A percentile compares a stretch with the other conserved stretches of the same genome.
Conservation (phyloP, 371 early-diverging fungal genomes). For the Apophysomyces variabilis region DNA sequence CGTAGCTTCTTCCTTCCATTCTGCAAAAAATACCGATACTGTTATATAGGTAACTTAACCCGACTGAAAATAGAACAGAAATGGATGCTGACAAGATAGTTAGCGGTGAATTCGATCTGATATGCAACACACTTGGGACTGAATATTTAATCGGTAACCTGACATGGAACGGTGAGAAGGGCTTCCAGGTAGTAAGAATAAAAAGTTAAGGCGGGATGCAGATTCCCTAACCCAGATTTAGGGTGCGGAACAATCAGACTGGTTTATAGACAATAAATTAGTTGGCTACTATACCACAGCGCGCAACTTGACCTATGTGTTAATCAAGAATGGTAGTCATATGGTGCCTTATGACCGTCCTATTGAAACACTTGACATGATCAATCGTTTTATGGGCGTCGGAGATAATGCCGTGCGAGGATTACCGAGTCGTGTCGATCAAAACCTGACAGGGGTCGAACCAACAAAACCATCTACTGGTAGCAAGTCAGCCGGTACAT, state of each 20-base stretch:
- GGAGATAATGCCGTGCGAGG: constrained; percentile 43
- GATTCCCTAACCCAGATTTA: constrained; percentile 14
- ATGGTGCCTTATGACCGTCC: constrained; percentile 86
- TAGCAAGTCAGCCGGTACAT: neutral
- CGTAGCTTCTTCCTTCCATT: constrained; percentile 55
- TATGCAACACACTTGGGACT: constrained; percentile 81
- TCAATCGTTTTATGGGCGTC: constrained; percentile 75
- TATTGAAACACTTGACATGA: constrained; percentile 68
- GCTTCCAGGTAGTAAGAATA: constrained; percentile 59
- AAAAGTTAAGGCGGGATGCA: neutral
- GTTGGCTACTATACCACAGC: constrained; percentile 63
- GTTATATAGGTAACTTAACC: constrained; percentile 59
- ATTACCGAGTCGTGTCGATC: constrained; percentile 35
- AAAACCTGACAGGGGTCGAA: neutral
- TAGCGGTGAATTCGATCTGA: constrained; percentile 84
- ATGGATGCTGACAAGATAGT: neutral
- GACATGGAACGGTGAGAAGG: constrained; percentile 76
- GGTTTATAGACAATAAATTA: constrained; percentile 61
- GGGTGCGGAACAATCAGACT: constrained; percentile 35
- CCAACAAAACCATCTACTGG: neutral
- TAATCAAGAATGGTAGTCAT: constrained; percentile 75
- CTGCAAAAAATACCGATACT: constrained; percentile 59
- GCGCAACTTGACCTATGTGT: constrained; percentile 72
- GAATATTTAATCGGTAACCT: constrained; percentile 70
- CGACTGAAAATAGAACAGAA: neutral